These are phyloP conservation scores for Hemisphaericaspora lyxosophila DNA, from an alignment of 1,139 yeast genomes.

Conservation along the genomic window DNA sequence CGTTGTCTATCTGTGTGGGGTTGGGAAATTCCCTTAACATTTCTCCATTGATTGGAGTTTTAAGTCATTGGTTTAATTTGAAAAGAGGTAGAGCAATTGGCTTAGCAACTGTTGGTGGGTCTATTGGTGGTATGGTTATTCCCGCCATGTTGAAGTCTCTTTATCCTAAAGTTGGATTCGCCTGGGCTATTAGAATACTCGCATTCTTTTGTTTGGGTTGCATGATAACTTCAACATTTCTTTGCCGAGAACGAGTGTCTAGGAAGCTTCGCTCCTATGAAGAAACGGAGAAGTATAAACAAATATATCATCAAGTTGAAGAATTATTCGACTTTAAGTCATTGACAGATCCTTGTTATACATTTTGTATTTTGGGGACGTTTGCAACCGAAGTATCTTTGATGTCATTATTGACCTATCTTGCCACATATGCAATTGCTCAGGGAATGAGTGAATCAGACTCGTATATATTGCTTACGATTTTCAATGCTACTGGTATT, in stretches of 20 bases:
- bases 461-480: conserved; percentile 37
- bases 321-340: conserved; percentile 25
- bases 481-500: conserved; percentile 42
- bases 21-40: conserved; percentile 36
- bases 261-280: conserved; percentile 19
- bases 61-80: conserved; percentile 39
- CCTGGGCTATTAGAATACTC: conserved; percentile 36
- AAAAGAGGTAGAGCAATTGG: conserved; percentile 39
- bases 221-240: conserved; percentile 20
- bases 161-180: conserved; percentile 27
- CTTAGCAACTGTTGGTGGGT: conserved; percentile 40
- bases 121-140: conserved; percentile 38
- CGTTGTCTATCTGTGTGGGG: conserved; percentile 36
- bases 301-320: conserved; percentile 10
- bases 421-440: conserved; percentile 44
- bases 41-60: conserved; percentile 37
- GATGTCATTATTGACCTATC: conserved; percentile 47
- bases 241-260: conserved; percentile 11
- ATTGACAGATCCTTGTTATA: conserved; percentile 26
- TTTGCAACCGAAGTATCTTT: conserved; percentile 57
- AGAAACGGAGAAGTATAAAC: conserved; percentile 16
- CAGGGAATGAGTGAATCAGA: conserved; percentile 38
- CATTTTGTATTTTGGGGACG: conserved; percentile 29
- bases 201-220: conserved; percentile 34
- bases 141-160: conserved; percentile 30